Base-by-base conservation (phyloP, 768 basidiomycete genomes). In the Tricholoma sp. region DNA sequence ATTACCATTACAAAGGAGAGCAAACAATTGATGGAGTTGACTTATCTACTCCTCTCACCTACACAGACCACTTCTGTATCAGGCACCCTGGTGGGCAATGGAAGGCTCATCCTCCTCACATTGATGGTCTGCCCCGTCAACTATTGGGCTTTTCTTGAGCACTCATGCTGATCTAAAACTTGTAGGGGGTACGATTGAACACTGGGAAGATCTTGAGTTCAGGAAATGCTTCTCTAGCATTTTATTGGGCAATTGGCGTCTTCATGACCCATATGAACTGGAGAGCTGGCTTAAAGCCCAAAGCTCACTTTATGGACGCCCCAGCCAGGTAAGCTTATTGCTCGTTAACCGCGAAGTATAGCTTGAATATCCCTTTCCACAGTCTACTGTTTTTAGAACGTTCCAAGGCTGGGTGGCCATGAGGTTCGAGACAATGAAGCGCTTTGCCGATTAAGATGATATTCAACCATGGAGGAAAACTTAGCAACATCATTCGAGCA, bases 351-450 rank as follows among this genome's bases (percentile, higher is more conserved):
- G 13, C 31, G 44, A 4, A 36, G n/a, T 37, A 33, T 10, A 24
- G 3, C 24, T 51, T 28, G 53, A 20, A 61, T 57, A 52, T 48
- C 28, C 44, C 58, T 17, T 36, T 44, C 11, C 37, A 2, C 57
- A 79, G 68, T 75, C 79, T 20, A 80, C 68, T 55, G 74, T 82
- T 6, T 82, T 84, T 64, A 72, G 81, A 52, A 82, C 84, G 2
- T 91, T 85, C 73, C 89, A 90, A 62, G 88, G 88, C n/a, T 91
- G 88, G 89, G 67, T 88, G 12, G 77, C 86, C 1, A 74, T 87
- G 75, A 85, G 82, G 84, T 86, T 45, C 4, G 63, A 55, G 36
- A 53, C 18, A 32, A 28, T 32, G 36, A 20, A 29, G 47, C 48
- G 2, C n/a, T 29, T 37, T 59, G 67, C 52, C 69, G 74, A 55